phyloP scores from a whole-genome alignment of 2,329 filamentous ascomycete species.

The Aspergillus intermedius region DNA sequence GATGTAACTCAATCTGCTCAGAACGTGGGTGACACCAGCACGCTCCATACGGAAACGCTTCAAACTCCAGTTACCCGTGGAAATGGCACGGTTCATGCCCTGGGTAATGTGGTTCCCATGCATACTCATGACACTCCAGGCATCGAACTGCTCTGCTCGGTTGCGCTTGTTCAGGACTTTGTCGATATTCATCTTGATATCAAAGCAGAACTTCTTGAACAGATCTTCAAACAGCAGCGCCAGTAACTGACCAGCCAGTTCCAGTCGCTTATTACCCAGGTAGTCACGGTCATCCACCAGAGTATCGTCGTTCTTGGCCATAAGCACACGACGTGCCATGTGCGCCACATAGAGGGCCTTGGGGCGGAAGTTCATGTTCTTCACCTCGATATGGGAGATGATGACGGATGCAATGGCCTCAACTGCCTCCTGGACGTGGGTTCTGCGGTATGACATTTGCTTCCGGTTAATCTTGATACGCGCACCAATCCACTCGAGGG shows the following conservation, averaged over 20 bases:
- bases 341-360: constrained; percentile 94
- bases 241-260: constrained; percentile 88
- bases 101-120: constrained; percentile 82
- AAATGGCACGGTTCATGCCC: constrained; percentile 92
- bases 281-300: constrained; percentile 96
- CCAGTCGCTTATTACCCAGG: constrained; percentile 92
- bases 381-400: constrained; percentile 88
- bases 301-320: constrained; percentile 83
- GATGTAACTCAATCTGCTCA: constrained; percentile 94
- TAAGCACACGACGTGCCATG: constrained; percentile 93
- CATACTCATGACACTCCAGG: constrained; percentile 73
- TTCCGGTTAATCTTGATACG: constrained; percentile 80
- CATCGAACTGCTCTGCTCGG: constrained; percentile 80
- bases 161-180: constrained; percentile 93
- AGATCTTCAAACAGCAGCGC: constrained; percentile 93
- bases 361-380: constrained; percentile 88
- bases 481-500: constrained; percentile 81
- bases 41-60: constrained; percentile 99
- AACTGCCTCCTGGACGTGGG: constrained; percentile 82
- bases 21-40: constrained; percentile 90
- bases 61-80: constrained; percentile 95
- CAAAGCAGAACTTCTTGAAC: constrained; percentile 88
- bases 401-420: constrained; percentile 90
- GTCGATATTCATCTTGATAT: constrained; percentile 89
- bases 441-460: constrained; percentile 58